Percentiles rank a stretch among this genome's conserved stretches.
phyloP scores from a whole-genome alignment of 306 rosid species.

The Vigna radiata region DNA sequence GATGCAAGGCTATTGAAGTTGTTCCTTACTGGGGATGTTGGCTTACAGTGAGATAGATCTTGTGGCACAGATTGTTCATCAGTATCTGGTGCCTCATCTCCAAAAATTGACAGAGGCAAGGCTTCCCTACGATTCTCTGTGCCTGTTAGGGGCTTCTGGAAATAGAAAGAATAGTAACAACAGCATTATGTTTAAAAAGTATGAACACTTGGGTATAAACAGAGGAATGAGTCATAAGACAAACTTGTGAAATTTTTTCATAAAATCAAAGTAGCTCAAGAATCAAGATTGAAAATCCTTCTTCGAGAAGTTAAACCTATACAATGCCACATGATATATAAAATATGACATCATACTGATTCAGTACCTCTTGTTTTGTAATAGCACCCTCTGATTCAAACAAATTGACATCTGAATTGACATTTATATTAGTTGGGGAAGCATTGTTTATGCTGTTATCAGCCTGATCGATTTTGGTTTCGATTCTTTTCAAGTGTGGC shows the following conservation, averaged over 20 bases:
- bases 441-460: slow-evolving; percentile 43
- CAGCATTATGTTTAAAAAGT: slow-evolving; percentile 33
- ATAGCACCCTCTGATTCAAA: slow-evolving; percentile 52
- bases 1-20: slow-evolving; percentile 48
- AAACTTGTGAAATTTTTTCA: slow-evolving; percentile 12
- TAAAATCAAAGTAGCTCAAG: slow-evolving; percentile 26
- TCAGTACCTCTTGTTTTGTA: slow-evolving; percentile 56
- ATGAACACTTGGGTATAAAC: slow-evolving; percentile 30
- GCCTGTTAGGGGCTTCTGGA: slow-evolving; percentile 57
- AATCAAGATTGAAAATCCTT: slow-evolving; percentile 35
- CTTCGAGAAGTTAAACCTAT: slow-evolving; percentile 7
- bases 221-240: slow-evolving; percentile 34
- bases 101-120: slow-evolving; percentile 82
- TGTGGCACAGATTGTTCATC: slow-evolving; percentile 51
- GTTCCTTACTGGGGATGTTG: slow-evolving; percentile 48
- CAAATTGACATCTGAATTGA: slow-evolving; percentile 48
- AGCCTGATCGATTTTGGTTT: slow-evolving; percentile 43
- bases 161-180: slow-evolving; percentile 40
- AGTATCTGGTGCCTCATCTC: slow-evolving; percentile 65
- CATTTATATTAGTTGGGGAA: slow-evolving; percentile 44
- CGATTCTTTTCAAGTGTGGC: slow-evolving; percentile 35
- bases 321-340: slow-evolving; percentile 28
- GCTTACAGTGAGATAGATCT: slow-evolving; percentile 51
- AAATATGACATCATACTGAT: slow-evolving; percentile 39
- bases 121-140: slow-evolving; percentile 59